A percentile compares a stretch with the other conserved stretches of the same genome.
phyloP scores from a whole-genome alignment of 306 rosid genomes.

The Glycine soja region DNA sequence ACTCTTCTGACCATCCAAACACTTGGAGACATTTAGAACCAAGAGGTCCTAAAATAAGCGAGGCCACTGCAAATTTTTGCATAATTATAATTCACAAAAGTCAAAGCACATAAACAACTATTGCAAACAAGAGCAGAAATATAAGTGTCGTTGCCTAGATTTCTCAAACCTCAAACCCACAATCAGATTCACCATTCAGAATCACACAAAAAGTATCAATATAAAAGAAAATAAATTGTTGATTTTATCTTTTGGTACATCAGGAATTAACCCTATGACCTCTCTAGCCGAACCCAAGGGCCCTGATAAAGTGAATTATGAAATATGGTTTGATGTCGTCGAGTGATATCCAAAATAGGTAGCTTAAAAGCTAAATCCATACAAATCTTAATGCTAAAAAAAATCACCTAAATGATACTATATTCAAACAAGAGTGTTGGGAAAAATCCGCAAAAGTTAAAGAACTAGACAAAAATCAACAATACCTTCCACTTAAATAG shows the following conservation, averaged over 20 bases:
- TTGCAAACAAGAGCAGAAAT: constrained; percentile 4
- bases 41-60: not conserved
- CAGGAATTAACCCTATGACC: constrained; percentile 6
- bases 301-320: not conserved
- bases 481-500: constrained; percentile 73
- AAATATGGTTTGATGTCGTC: not conserved
- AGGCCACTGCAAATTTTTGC: not conserved
- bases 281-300: not conserved
- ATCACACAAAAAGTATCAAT: not conserved
- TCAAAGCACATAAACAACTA: not conserved
- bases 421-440: not conserved
- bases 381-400: not conserved
- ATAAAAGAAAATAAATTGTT: not conserved
- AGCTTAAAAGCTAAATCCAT: constrained; percentile 19
- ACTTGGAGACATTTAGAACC: not conserved
- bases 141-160: not conserved
- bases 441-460: constrained; percentile 23
- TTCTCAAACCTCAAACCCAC: not conserved
- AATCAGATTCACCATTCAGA: not conserved
- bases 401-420: not conserved
- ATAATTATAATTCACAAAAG: not conserved
- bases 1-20: not conserved
- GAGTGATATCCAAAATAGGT: not conserved
- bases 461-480: not conserved
- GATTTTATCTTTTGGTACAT: not conserved